phyloP scores from a whole-genome alignment of 331 rosid genomes.

The Cydonia oblonga region DNA sequence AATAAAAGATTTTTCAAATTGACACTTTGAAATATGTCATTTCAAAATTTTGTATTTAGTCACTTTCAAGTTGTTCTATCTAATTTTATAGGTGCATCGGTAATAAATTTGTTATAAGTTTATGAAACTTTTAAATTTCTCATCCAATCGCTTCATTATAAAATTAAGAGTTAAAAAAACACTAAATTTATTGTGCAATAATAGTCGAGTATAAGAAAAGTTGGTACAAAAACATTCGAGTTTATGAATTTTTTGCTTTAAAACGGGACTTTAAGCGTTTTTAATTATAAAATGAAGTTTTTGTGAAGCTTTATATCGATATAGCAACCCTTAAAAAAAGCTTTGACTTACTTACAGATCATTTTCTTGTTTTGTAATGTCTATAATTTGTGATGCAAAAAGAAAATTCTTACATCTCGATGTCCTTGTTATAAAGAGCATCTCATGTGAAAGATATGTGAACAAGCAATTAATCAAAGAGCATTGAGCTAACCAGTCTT shows the following conservation, averaged over 20 bases:
- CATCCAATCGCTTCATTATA: background rate
- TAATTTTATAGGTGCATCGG: background rate
- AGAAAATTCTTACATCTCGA: background rate
- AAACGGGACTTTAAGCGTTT: background rate
- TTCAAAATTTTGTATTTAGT: too few relatives aligned
- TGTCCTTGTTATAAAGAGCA: background rate
- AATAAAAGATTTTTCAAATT: background rate
- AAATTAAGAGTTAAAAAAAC: too few relatives aligned
- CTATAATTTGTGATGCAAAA: background rate
- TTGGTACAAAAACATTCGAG: background rate
- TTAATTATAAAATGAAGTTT: background rate
- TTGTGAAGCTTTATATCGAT: background rate
- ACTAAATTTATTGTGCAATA: background rate
- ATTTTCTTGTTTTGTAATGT: background rate
- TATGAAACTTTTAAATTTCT: background rate
- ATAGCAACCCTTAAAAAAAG: background rate
- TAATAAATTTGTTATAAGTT: too few relatives aligned
- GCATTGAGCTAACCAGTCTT: background rate
- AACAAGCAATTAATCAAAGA: background rate
- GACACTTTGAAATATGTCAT: background rate
- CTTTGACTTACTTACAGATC: background rate
- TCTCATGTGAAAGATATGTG: background rate
- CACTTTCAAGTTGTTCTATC: background rate
- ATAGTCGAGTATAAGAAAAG: background rate
- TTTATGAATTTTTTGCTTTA: background rate